Conservation (phyloP, 306 rosid genomes). For the Dryas alaskensis region DNA sequence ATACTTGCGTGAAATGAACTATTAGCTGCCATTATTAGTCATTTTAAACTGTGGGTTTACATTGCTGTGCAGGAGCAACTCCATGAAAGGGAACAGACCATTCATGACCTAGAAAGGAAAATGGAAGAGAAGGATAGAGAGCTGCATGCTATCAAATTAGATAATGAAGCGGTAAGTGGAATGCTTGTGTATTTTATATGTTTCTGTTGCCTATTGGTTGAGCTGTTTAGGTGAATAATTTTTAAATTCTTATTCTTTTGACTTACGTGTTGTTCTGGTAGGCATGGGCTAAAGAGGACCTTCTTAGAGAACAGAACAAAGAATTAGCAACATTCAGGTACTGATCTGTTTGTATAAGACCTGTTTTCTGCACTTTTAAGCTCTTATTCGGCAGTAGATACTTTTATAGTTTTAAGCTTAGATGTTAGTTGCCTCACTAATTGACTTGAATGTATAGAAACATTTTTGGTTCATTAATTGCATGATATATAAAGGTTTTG, state of each 20-base stretch:
- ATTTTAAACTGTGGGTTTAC: slow-evolving; percentile 31
- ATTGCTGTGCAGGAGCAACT: slow-evolving; percentile 72
- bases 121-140: slow-evolving; percentile 90
- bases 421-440: not conserved
- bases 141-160: slow-evolving; percentile 73
- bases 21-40: slow-evolving; percentile 8
- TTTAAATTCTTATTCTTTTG: not conserved
- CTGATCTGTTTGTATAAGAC: slow-evolving; percentile 18
- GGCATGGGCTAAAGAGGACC: slow-evolving; percentile 99
- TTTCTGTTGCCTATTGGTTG: not conserved
- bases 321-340: slow-evolving; percentile 87
- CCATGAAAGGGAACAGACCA: slow-evolving; percentile 62
- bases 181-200: slow-evolving; percentile 19
- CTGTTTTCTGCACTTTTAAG: not conserved
- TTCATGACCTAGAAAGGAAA: slow-evolving; percentile 78
- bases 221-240: slow-evolving; percentile 5
- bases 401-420: not conserved
- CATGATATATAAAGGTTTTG: not conserved
- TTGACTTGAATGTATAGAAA: not conserved
- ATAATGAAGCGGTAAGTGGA: slow-evolving; percentile 84
- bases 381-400: not conserved
- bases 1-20: slow-evolving; percentile 7
- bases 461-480: not conserved
- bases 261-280: slow-evolving; percentile 26
- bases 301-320: slow-evolving; percentile 81